These are phyloP conservation scores for Parietichytrium sp. DNA, from an alignment of 108 stramenopile genomes.

Conservation along the genomic window DNA sequence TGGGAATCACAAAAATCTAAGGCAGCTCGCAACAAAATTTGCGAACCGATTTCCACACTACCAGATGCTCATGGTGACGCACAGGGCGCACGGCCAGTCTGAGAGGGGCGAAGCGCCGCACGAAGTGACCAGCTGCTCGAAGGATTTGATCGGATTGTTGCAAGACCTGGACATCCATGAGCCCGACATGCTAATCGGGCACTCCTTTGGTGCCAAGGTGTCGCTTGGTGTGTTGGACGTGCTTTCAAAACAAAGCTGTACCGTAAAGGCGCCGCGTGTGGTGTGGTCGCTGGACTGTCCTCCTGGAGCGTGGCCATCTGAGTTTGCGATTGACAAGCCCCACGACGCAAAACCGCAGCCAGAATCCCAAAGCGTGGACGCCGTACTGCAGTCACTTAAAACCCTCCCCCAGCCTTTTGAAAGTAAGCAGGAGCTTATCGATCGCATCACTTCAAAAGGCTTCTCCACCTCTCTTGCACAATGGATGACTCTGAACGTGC, in stretches of 20 bases:
- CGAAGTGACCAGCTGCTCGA: neutral
- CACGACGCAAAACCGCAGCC: too few species aligned
- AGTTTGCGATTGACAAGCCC: neutral
- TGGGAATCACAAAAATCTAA: conserved; percentile 33
- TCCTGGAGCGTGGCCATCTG: neutral
- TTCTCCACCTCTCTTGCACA: conserved; percentile 26
- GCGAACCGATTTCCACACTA: conserved; percentile 3
- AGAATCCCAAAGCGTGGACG: neutral
- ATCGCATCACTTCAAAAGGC: neutral
- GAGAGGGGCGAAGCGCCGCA: conserved; percentile 33
- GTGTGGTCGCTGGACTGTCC: neutral
- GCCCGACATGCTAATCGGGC: neutral
- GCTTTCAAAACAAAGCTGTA: neutral
- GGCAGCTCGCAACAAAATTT: neutral
- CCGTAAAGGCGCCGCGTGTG: neutral
- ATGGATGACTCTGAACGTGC: conserved; percentile 39
- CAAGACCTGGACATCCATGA: neutral
- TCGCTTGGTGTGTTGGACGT: neutral
- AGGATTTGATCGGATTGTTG: neutral
- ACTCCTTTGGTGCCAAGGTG: conserved; percentile 34
- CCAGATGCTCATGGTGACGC: conserved; percentile 4
- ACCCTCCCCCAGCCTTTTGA: neutral
- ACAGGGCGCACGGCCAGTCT: neutral
- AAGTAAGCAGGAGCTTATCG: neutral
- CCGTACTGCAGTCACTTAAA: neutral